A percentile compares a stretch with the other conserved stretches of the same genome.
Evolutionary conservation across 805 yeast genomes (phyloP).

Genomic region (Yamadazyma sp.): DNA sequence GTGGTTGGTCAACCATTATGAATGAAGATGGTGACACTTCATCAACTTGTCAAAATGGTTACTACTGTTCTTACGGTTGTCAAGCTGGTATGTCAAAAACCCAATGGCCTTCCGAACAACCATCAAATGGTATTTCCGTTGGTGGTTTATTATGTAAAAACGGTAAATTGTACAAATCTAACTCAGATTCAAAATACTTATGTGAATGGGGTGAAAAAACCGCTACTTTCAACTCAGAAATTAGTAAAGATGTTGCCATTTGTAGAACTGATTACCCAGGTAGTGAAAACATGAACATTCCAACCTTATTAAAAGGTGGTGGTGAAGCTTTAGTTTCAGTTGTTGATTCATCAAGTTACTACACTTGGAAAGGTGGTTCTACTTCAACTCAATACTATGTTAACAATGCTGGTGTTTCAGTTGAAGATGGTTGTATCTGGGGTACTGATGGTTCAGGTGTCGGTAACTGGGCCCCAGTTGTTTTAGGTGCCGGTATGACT

Average conservation of each 20-base stretch:
- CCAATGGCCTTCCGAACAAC: slow-evolving; percentile 93
- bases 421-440: slow-evolving; percentile 94
- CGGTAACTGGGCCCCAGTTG: slow-evolving; percentile 99
- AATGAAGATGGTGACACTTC: slow-evolving; percentile 57
- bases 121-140: slow-evolving; percentile 81
- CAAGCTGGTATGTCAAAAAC: slow-evolving; percentile 99
- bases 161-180: slow-evolving; percentile 83
- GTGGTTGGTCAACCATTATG: slow-evolving; percentile 82
- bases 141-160: slow-evolving; percentile 88
- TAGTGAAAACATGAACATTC: slow-evolving; percentile 96
- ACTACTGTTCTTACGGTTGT: slow-evolving; percentile 96
- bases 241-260: slow-evolving; percentile 69
- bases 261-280: slow-evolving; percentile 99
- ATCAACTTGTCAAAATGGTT: slow-evolving; percentile 78
- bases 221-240: slow-evolving; percentile 66
- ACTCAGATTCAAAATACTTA: slow-evolving; percentile 57
- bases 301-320: slow-evolving; percentile 79
- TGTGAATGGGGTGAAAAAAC: slow-evolving; percentile 84
- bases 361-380: slow-evolving; percentile 71
- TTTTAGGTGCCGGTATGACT: slow-evolving; percentile 87
- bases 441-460: slow-evolving; percentile 72
- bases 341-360: slow-evolving; percentile 76
- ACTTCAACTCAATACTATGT: slow-evolving; percentile 98
- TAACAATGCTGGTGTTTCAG: slow-evolving; percentile 90
- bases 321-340: slow-evolving; percentile 64